Base-by-base conservation (phyloP, 2,329 filamentous ascomycete species). In the Ophiostoma novo-ulmi region DNA sequence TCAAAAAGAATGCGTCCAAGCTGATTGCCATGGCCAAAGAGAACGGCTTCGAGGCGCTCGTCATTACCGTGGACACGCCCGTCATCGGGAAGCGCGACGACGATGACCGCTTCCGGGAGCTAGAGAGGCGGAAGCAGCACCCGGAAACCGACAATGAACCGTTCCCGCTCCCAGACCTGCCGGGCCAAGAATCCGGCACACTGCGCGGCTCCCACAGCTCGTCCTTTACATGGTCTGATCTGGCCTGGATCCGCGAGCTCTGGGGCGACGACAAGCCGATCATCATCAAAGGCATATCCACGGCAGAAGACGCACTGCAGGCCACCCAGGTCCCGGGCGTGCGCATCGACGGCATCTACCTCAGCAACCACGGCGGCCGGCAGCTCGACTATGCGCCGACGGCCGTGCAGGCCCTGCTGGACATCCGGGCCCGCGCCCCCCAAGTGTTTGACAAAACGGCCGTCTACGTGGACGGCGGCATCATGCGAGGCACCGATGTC, bases 301-400 rank as follows among this genome's bases (percentile, higher is more conserved):
- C 52, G 7, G 52, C 52, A 4, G 52, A 58, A 26, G 52, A 58
- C 11, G 52, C 52, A 2, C 22, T 58, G n/a, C 8, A n/a, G 11
- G 52, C 52, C 11, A 58, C 52, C 8, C 52, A 26, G n/a, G 52
- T 26, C 52, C 52, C 52, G 22, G 52, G 52, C 22, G 52, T 58
- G 22, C 52, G 52, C 52, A 58, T 72, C n/a, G 44, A 82, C 39
- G 84, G 82, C 1, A 80, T 85, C 36, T 72, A 84, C 22, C 76
- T 85, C 5, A 82, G 80, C 26, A 85, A 85, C 72, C 84, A 86
- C 70, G 84, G 84, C 1, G 84, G 84, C 0, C 78, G 84, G 11
- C 84, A 85, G 73, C 75, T 85, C 70, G 83, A 86, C 73, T 80
- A 78, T 5, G 81, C 81, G 8, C 78, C 55, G 55, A 31, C 55